Percentiles rank a stretch among this genome's conserved stretches.
Evolutionary conservation across 305 asterid species (phyloP).

Genomic region (Euphrasia arctica): DNA sequence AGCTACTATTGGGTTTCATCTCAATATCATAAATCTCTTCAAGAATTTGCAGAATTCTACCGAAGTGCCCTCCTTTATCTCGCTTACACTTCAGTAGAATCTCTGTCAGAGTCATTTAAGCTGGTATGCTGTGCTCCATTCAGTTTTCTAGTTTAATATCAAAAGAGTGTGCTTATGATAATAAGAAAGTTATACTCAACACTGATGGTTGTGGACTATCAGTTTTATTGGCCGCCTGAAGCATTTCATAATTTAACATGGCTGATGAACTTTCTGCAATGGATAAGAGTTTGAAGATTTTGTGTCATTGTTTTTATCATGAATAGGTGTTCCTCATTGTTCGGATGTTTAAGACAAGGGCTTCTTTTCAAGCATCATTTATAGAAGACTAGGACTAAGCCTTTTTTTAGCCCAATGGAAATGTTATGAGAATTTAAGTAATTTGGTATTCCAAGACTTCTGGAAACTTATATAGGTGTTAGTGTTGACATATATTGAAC

Average conservation of each 20-base stretch:
- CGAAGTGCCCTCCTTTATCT: constrained; percentile 87
- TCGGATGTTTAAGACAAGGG: constrained; percentile 14
- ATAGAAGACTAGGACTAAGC: neutral
- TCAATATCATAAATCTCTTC: constrained; percentile 69
- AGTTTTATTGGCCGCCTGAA: neutral
- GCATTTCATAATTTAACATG: constrained; percentile 12
- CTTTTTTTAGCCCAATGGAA: constrained; percentile 9
- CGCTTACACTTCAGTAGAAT: constrained; percentile 89
- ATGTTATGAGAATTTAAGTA: constrained; percentile 8
- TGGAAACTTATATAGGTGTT: constrained; percentile 12
- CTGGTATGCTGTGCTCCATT: constrained; percentile 45
- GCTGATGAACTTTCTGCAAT: neutral
- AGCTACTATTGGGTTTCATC: constrained; percentile 92
- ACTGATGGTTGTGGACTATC: constrained; percentile 9
- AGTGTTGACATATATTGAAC: constrained; percentile 1
- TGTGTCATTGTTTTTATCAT: neutral
- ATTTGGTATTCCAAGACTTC: neutral
- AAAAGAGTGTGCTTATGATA: constrained; percentile 13
- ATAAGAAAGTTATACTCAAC: neutral
- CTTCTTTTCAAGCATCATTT: constrained; percentile 7
- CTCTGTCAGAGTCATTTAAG: constrained; percentile 83
- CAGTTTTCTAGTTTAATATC: neutral
- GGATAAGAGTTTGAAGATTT: constrained; percentile 1
- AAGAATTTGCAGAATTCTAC: constrained; percentile 92
- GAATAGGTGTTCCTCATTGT: neutral